phyloP scores from a whole-genome alignment of 2,329 filamentous ascomycete genomes.

The Allantophomopsis cytisporea region DNA sequence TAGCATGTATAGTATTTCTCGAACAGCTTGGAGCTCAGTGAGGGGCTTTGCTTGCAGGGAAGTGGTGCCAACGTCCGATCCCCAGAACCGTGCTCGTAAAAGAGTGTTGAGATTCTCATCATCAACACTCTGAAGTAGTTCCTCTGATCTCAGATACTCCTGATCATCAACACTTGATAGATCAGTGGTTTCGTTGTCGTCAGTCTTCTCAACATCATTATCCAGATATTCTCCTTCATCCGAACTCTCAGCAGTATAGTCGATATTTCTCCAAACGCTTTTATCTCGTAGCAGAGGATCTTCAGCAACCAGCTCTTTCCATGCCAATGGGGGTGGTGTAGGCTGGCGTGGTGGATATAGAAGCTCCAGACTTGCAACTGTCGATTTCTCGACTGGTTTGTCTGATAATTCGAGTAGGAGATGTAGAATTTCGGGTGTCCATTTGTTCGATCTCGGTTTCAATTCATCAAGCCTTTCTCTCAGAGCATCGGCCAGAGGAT shows the following conservation, averaged over 20 bases:
- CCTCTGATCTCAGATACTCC: constrained; percentile 14
- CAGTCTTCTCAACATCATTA: constrained; percentile 21
- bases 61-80: constrained; percentile 13
- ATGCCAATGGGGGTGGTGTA: constrained; percentile 42
- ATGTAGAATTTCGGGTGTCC: constrained; percentile 67
- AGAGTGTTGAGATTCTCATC: constrained; percentile 22
- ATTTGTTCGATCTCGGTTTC: constrained; percentile 37
- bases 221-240: constrained; percentile 29
- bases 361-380: constrained; percentile 45
- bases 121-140: constrained; percentile 17
- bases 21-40: constrained; percentile 54
- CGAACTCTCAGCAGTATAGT: constrained; percentile 52
- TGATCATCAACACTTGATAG: constrained; percentile 16
- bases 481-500: constrained; percentile 63
- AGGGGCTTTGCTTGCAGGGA: constrained; percentile 5
- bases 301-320: constrained; percentile 67
- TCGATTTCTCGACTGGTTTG: constrained; percentile 58
- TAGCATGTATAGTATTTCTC: constrained; percentile 79
- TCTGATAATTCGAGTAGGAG: constrained; percentile 73
- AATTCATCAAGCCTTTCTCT: constrained; percentile 45
- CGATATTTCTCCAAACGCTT: constrained; percentile 56
- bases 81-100: constrained; percentile 31
- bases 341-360: constrained; percentile 31
- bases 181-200: constrained; percentile 16
- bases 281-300: constrained; percentile 59